phyloP scores from a whole-genome alignment of 805 yeast genomes.

The Naumovozyma castellii region DNA sequence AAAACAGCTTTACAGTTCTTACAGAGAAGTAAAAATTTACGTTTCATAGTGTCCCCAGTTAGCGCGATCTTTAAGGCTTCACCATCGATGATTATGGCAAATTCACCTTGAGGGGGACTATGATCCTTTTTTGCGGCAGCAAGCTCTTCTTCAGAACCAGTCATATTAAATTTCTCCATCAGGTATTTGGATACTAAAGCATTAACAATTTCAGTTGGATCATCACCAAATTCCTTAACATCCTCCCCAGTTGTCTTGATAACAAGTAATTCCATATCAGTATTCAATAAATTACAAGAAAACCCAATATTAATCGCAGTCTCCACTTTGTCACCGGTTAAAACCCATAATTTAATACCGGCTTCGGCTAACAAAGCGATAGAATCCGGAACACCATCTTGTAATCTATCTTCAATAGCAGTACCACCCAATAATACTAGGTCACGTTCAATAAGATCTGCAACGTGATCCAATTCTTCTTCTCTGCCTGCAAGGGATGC shows the following conservation, averaged over 20 bases:
- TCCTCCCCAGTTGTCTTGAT: conserved; percentile 43
- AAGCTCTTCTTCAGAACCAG: conserved; percentile 51
- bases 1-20: conserved; percentile 75
- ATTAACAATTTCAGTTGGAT: conserved; percentile 36
- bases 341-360: conserved; percentile 79
- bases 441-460: conserved; percentile 62
- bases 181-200: conserved; percentile 44
- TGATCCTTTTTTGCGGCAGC: conserved; percentile 47
- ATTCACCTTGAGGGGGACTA: conserved; percentile 58
- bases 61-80: conserved; percentile 57
- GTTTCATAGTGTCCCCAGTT: conserved; percentile 34
- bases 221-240: conserved; percentile 34
- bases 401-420: conserved; percentile 78
- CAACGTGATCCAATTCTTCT: conserved; percentile 61
- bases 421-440: conserved; percentile 70
- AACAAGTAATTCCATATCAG: conserved; percentile 66
- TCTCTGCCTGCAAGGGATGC: conserved; percentile 57
- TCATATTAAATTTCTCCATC: conserved; percentile 46
- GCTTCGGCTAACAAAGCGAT: conserved; percentile 61
- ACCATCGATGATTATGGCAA: conserved; percentile 72
- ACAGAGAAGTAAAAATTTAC: conserved; percentile 60
- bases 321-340: conserved; percentile 83
- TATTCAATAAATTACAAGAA: conserved; percentile 68
- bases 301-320: conserved; percentile 85
- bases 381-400: conserved; percentile 81